Evolutionary conservation across 129 eudicot genomes (phyloP), one percentile per base, ranked within the genome.

Genomic region (Saposhnikovia divaricata): DNA sequence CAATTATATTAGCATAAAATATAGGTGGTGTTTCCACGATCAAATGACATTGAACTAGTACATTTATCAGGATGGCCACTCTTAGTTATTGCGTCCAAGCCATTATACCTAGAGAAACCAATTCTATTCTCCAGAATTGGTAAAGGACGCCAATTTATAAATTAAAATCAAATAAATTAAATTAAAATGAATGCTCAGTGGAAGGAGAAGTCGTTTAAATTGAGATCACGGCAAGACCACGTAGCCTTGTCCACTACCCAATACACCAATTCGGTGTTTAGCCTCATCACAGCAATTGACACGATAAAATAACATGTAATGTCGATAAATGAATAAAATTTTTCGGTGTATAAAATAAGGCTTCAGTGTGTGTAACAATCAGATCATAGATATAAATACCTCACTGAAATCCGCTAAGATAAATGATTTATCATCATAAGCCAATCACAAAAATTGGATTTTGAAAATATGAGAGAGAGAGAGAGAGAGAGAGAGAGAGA

Each of bases 141-240:
- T 85, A 87, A 87, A 73, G 87, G 91, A 75, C 90, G 87, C 90
- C 27, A 16, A 12, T 6, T 19, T 40, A 39, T n/a, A 40, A 42
- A 39, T 3, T 0, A 12, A 3, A 27, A 14, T 12, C 1, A 71
- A 34, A 37, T 39, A 72, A 74, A 45, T 8, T 28, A 45, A 71
- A 77, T 42, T 44, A 15, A 11, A 55, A 15, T 1, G 3, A 0
- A 69, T 80, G 91, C 88, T 87, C 88, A 82, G 91, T 85, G 88
- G 91, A 87, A 87, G 91, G 91, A 87, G 91, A 87, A 87, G 91
- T 87, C 91, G 83, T 87, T 87, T 48, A 19, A 59, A 19, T 23
- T 66, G 63, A 83, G 88, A 84, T 87, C 91, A 87, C 91, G 91
- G 91, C 77, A 70, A 63, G 81, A 53, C 39, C 13, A 21, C 11